Percentiles rank a stretch among this genome's conserved stretches.
phyloP scores from a whole-genome alignment of 805 yeast genomes.

The Teunomyces kruisii region DNA sequence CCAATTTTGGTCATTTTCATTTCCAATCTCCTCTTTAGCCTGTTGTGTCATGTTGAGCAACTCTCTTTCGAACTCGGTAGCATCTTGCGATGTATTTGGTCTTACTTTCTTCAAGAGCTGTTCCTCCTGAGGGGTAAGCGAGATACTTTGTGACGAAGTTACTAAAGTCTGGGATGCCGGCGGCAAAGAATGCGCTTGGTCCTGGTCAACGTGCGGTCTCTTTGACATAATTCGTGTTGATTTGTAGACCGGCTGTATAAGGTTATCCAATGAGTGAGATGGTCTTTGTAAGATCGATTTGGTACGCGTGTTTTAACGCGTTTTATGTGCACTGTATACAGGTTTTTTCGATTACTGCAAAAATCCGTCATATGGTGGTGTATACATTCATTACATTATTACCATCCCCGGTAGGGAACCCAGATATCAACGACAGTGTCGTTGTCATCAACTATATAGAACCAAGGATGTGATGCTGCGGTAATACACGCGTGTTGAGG shows the following conservation, averaged over 20 bases:
- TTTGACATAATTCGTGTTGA: not conserved
- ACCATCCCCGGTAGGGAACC: constrained; percentile 61
- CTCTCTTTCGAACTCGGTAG: constrained; percentile 43
- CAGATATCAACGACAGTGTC: constrained; percentile 59
- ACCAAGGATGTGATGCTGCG: constrained; percentile 60
- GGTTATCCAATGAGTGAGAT: constrained; percentile 1
- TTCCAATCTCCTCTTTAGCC: constrained; percentile 18
- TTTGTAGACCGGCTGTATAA: not conserved
- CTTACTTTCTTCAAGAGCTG: constrained; percentile 35
- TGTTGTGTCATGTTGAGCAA: constrained; percentile 36
- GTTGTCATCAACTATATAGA: constrained; percentile 49
- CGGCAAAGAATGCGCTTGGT: constrained; percentile 35
- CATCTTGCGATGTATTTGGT: constrained; percentile 34
- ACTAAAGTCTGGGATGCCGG: constrained; percentile 21
- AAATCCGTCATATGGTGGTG: too few species aligned
- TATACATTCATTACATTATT: too few species aligned
- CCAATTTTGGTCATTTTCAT: constrained; percentile 41
- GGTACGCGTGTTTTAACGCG: not conserved
- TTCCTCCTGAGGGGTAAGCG: constrained; percentile 25
- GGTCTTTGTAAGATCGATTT: constrained; percentile 3
- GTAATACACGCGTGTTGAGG: constrained; percentile 79
- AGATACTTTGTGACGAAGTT: constrained; percentile 9
- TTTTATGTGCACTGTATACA: not conserved
- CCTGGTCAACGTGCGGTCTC: constrained; percentile 8
- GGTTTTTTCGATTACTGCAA: not conserved